phyloP scores from a whole-genome alignment of 345 rosid genomes.

The Gossypium turneri region DNA sequence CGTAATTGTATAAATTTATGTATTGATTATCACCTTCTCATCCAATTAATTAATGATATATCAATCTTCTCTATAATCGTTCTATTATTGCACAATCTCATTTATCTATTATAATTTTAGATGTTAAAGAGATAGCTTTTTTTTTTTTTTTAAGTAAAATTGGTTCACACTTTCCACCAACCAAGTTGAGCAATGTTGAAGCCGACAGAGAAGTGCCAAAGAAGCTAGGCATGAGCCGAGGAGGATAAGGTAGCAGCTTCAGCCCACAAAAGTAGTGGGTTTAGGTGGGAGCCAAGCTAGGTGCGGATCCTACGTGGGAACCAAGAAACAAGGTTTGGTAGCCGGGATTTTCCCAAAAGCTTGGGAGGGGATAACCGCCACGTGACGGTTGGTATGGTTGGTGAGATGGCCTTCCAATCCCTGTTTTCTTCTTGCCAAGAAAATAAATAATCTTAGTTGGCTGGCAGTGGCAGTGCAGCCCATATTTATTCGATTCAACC shows the following conservation, averaged over 20 bases:
- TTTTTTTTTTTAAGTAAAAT: background rate
- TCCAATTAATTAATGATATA: too few relatives aligned
- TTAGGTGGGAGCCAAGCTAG: background rate
- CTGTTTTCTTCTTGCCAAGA: too few relatives aligned
- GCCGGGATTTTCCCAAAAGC: background rate
- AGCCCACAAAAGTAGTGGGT: background rate
- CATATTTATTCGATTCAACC: too few relatives aligned
- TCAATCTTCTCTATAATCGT: too few relatives aligned
- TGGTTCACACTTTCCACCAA: background rate
- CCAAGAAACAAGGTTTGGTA: too few relatives aligned
- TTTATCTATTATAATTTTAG: too few relatives aligned
- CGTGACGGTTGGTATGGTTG: background rate
- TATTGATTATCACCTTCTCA: too few relatives aligned
- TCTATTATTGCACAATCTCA: too few relatives aligned
- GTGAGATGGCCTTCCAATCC: background rate
- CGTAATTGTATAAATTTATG: too few relatives aligned
- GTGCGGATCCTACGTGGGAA: background rate
- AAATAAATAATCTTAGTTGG: too few relatives aligned
- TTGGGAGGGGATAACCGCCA: background rate
- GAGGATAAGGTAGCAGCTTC: background rate
- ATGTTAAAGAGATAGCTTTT: too few relatives aligned
- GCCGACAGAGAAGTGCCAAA: background rate
- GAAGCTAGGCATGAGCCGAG: background rate
- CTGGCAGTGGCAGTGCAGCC: too few relatives aligned
- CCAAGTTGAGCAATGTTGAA: background rate